phyloP scores from a whole-genome alignment of 306 rosid genomes.

The Dalbergia cochinchinensis region DNA sequence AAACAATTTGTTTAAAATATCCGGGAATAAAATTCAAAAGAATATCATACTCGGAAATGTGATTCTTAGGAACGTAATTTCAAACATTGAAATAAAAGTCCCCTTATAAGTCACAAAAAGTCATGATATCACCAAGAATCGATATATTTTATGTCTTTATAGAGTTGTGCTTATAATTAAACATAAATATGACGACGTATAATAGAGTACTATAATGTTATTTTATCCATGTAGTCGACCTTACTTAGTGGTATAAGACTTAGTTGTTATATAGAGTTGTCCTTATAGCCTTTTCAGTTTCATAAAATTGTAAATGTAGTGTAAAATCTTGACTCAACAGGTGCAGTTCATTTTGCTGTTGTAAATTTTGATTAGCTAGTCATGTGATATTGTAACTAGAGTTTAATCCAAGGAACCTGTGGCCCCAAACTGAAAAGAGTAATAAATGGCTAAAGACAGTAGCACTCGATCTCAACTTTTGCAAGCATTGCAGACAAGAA shows the following conservation, averaged over 20 bases:
- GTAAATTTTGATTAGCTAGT: conserved; percentile 26
- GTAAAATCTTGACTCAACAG: conserved; percentile 5
- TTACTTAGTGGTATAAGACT: too few species aligned
- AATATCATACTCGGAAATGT: too few species aligned
- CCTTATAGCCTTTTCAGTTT: background rate
- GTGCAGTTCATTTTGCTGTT: conserved; percentile 11
- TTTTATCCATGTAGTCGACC: too few species aligned
- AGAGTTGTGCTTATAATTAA: background rate
- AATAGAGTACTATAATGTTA: too few species aligned
- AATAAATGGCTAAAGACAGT: conserved; percentile 39
- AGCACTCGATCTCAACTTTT: background rate
- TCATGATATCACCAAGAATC: background rate
- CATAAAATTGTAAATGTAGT: background rate
- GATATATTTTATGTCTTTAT: conserved; percentile 17
- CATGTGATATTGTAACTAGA: conserved; percentile 28
- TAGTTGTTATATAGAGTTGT: too few species aligned
- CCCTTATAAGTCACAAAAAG: too few species aligned
- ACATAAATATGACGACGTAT: too few species aligned
- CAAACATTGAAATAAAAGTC: too few species aligned
- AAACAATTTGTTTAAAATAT: too few species aligned
- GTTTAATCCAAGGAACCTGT: background rate
- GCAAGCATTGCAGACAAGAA: conserved; percentile 25
- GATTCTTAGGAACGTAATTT: too few species aligned
- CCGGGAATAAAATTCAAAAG: too few species aligned
- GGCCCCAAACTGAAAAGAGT: conserved; percentile 31